Evolutionary conservation across 345 rosid species (phyloP).

Genomic region (Stellera chamaejasme): DNA sequence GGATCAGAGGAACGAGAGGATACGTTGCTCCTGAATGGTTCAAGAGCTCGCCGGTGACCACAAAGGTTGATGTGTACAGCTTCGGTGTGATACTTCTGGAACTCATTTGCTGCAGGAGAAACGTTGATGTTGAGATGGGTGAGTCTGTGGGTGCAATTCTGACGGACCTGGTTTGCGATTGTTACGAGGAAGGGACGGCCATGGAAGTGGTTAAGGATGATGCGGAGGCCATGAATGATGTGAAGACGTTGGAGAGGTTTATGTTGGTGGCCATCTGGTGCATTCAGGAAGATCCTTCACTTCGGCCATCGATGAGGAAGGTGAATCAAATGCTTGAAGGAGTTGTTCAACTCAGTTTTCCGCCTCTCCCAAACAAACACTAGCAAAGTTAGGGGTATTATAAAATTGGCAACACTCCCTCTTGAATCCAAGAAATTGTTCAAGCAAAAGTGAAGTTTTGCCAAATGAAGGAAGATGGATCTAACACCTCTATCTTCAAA

Average conservation of each 20-base stretch:
- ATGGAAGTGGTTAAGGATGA: constrained; percentile 21
- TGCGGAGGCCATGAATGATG: constrained; percentile 11
- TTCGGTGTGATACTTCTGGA: constrained; percentile 31
- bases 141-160: constrained; percentile 24
- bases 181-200: constrained; percentile 22
- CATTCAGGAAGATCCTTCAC: constrained; percentile 29
- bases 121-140: constrained; percentile 6
- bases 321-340: constrained; percentile 39
- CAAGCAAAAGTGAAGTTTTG: no score
- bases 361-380: constrained; percentile 10
- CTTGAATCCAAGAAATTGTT: no score
- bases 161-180: constrained; percentile 26
- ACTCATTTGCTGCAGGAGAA: constrained; percentile 29
- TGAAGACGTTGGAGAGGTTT: constrained; percentile 13
- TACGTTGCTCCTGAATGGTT: constrained; percentile 47
- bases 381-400: no score
- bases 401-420: no score
- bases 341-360: constrained; percentile 21
- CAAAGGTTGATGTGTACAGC: constrained; percentile 41
- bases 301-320: constrained; percentile 30
- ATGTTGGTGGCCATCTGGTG: constrained; percentile 37
- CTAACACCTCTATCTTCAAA: no score
- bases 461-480: no score
- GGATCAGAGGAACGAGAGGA: constrained; percentile 38
- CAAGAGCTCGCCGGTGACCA: constrained; percentile 30